Base-by-base conservation (phyloP, 371 early-diverging fungal genomes). In the Mycotypha africana region DNA sequence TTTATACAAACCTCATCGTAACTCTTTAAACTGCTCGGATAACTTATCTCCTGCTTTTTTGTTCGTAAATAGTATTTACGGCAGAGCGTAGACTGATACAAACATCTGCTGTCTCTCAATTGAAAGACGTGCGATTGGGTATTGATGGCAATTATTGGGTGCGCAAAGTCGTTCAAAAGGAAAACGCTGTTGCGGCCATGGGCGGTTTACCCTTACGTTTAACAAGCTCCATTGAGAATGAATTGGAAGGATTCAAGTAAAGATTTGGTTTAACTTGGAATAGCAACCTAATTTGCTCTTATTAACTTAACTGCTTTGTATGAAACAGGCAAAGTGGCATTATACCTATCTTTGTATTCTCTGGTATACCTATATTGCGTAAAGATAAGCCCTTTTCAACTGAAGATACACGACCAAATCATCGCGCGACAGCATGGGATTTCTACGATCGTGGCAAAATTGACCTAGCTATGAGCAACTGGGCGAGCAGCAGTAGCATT, bases 71-170 rank as follows among this genome's bases (percentile, higher is more conserved):
- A 84, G 85, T 76, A 30, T 84, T 76, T 47, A 71, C 78, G 25
- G 73, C 67, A 6, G 83, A 86, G 58, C 63, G 81, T 53, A 75
- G 75, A 16, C 69, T 86, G 21, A 49, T 78, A 38, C 79, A 82
- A 51, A 72, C 70, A 21, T 62, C 76, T 24, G 78, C 82, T n/a
- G 65, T 85, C 14, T 47, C 74, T 28, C 65, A 68, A 25, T 74
- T 88, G 34, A 70, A 74, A 46, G 85, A 79, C 33, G 78, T 77
- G 19, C 72, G 87, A 34, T 65, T 89, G 28, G 88, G 86, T 45
- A 83, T 89, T 45, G 90, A 89, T 47, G 90, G 86, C 49, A 78
- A 76, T 57, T 74, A 80, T 52, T 89, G 90, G 90, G 65, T 89
- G 23, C 74, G 82, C 26, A 78, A 76, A 53, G 51, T 86, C 28